Evolutionary conservation across 305 asterid species (phyloP).

Genomic region (Fraxinus baroniana): DNA sequence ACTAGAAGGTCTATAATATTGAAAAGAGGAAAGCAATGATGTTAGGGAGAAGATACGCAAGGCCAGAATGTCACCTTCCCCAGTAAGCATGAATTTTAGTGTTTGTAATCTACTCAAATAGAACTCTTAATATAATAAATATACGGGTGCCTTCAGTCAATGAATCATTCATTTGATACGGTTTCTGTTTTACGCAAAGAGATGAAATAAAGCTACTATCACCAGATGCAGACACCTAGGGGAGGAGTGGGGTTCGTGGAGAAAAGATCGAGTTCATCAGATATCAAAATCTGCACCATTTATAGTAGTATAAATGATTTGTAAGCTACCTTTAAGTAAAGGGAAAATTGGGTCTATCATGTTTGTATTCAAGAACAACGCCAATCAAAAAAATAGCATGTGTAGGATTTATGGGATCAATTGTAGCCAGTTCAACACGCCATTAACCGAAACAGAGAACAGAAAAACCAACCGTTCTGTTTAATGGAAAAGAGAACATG

Average conservation of each 20-base stretch:
- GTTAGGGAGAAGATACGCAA: not conserved
- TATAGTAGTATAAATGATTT: not conserved
- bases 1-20: not conserved
- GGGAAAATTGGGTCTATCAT: not conserved
- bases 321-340: not conserved
- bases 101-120: not conserved
- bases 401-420: not conserved
- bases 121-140: not conserved
- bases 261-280: not conserved
- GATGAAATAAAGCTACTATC: not conserved
- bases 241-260: not conserved
- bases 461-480: not conserved
- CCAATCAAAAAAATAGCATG: not conserved
- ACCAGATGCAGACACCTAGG: not conserved
- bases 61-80: constrained; percentile 5
- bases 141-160: not conserved
- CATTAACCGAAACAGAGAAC: not conserved
- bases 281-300: not conserved
- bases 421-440: not conserved
- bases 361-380: not conserved
- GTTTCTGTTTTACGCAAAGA: not conserved
- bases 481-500: not conserved
- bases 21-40: not conserved
- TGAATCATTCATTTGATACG: not conserved
- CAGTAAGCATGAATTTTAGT: not conserved